Base-by-base conservation (phyloP, 129 eudicot genomes). In the Solidago caesia region DNA sequence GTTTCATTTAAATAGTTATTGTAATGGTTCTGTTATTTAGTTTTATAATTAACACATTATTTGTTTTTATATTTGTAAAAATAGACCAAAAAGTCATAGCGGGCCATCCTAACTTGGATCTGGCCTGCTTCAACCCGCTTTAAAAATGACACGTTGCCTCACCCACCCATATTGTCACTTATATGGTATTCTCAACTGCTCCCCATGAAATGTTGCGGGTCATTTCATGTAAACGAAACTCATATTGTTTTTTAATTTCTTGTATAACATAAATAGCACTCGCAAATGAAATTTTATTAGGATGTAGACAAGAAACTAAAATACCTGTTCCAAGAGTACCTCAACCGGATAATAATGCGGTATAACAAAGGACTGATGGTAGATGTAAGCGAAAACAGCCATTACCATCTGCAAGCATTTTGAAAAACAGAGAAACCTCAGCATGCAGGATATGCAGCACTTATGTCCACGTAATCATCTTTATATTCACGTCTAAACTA, bases 321-420 rank as follows among this genome's bases (percentile, higher is more conserved):
- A 48, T 51, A 89, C 96, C 96, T 89, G 92, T 49, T 92, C 96
- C 84, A 89, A 72, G 39, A 92, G 86, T 75, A 82, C 79, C 82
- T 92, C 97, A 16, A 87, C 89, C 3, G 91, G 78, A 65, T 76
- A 81, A 42, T 64, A 77, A 65, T 81, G 92, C 55, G 96, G 85
- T 5, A 71, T 71, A 42, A 89, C 86, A 67, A 92, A 89, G 12
- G 97, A 92, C 70, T 89, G 97, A 61, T 83, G 86, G 68, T 92
- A 92, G 63, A 92, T 89, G 84, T 89, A 92, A 21, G 96, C 91
- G 29, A 92, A 92, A 48, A 92, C 86, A 45, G 97, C 92, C 97
- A 89, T 92, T 79, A 92, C 92, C 97, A 92, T 89, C 97, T 91
- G 91, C 87, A 87, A 25, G 13, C 44, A 60, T 41, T n/a, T n/a